A percentile compares a stretch with the other conserved stretches of the same genome.
These are phyloP conservation scores for Fusarium sororula DNA, from an alignment of 2,329 filamentous ascomycete species.

Conservation along the genomic window DNA sequence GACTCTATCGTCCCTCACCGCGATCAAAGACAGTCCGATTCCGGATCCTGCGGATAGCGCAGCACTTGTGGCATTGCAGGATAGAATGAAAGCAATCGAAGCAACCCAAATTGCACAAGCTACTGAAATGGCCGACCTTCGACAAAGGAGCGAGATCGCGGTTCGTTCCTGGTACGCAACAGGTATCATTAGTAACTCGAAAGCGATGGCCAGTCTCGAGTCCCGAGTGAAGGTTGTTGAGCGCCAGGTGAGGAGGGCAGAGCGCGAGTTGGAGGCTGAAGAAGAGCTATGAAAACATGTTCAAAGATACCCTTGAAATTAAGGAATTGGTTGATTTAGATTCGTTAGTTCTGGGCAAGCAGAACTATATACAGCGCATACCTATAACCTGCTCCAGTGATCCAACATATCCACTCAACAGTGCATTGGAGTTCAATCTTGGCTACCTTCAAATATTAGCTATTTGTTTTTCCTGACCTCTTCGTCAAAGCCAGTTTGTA, in stretches of 20 bases:
- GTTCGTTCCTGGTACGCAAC: conserved; percentile 79
- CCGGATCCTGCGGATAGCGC: conserved; percentile 65
- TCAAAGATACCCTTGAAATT: conserved; percentile 32
- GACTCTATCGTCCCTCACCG: conserved; percentile 66
- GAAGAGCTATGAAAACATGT: conserved; percentile 37
- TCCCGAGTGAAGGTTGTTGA: conserved; percentile 72
- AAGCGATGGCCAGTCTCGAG: conserved; percentile 77
- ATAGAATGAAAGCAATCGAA: conserved; percentile 69
- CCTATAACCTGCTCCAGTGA: neutral
- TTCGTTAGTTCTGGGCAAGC: neutral
- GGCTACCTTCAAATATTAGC: neutral
- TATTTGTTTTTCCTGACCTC: neutral
- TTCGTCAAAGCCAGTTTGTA: neutral
- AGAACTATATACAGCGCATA: neutral
- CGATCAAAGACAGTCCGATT: conserved; percentile 64
- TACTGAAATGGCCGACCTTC: conserved; percentile 69
- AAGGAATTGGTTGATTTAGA: neutral
- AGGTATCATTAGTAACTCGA: conserved; percentile 72
- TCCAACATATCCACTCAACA: neutral
- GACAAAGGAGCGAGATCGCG: conserved; percentile 68
- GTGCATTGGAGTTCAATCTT: neutral
- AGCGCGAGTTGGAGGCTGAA: conserved; percentile 52
- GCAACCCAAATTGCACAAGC: conserved; percentile 69
- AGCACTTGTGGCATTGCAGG: conserved; percentile 64
- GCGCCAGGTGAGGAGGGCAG: conserved; percentile 69